These are phyloP conservation scores for Cytospora chrysosperma DNA, from an alignment of 2,329 filamentous ascomycete genomes.

Conservation along the genomic window DNA sequence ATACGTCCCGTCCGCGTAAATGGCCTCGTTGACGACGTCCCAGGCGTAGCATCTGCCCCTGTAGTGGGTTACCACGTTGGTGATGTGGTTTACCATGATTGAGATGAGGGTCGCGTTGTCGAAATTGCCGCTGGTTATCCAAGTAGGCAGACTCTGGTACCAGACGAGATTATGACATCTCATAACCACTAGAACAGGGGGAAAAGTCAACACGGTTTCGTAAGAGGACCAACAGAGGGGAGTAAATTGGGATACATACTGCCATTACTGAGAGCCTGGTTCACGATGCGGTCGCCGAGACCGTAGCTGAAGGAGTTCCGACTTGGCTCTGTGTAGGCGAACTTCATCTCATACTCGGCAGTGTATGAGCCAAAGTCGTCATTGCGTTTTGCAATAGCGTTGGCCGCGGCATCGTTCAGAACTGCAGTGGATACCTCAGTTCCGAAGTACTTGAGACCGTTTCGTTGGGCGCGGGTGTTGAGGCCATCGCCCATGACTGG, in stretches of 20 bases:
- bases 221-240: too few species aligned
- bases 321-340: slow-evolving; percentile 58
- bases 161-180: slow-evolving; percentile 58
- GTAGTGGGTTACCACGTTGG: slow-evolving; percentile 53
- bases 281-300: slow-evolving; percentile 46
- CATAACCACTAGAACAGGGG: slow-evolving; percentile 44
- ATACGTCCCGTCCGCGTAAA: slow-evolving; percentile 54
- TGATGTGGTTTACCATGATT: slow-evolving; percentile 55
- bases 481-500: slow-evolving; percentile 13
- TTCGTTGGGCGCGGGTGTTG: slow-evolving; percentile 12
- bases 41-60: slow-evolving; percentile 57
- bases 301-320: slow-evolving; percentile 56
- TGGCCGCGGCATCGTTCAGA: slow-evolving; percentile 51
- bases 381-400: slow-evolving; percentile 49
- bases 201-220: too few species aligned
- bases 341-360: slow-evolving; percentile 60
- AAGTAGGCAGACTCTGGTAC: slow-evolving; percentile 49
- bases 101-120: slow-evolving; percentile 54
- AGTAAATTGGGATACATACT: background rate
- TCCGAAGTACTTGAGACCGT: slow-evolving; percentile 52
- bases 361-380: slow-evolving; percentile 62
- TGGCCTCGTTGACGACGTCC: slow-evolving; percentile 63
- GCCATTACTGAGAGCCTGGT: background rate
- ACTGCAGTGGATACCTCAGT: slow-evolving; percentile 60
- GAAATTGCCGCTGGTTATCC: slow-evolving; percentile 50